A percentile compares a stretch with the other conserved stretches of the same genome.
These are phyloP conservation scores for Apium graveolens DNA, from an alignment of 129 eudicot species.

Conservation along the genomic window DNA sequence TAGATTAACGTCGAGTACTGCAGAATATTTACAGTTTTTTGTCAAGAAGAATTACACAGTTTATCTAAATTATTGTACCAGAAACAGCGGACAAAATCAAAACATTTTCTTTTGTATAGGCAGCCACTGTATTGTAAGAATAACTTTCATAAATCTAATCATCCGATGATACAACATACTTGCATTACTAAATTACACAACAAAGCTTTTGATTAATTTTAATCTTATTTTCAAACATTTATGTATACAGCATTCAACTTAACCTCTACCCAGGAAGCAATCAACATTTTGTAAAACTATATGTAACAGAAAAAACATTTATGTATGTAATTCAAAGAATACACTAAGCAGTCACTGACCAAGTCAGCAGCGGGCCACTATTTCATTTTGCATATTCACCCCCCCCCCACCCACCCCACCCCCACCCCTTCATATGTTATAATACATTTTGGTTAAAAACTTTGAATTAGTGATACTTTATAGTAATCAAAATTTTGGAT, in stretches of 20 bases:
- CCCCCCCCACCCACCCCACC: not conserved
- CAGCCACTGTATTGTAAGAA: not conserved
- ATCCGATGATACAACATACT: not conserved
- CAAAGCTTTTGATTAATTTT: not conserved
- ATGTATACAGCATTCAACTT: not conserved
- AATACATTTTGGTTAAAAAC: not conserved
- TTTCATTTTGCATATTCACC: too few species aligned
- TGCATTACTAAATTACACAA: not conserved
- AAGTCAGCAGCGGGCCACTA: not conserved
- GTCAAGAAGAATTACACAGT: not conserved
- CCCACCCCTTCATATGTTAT: not conserved
- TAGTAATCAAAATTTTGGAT: not conserved
- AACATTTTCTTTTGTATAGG: not conserved
- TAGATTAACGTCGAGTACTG: not conserved
- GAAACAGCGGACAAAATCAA: not conserved
- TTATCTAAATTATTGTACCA: not conserved
- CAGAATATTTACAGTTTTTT: not conserved
- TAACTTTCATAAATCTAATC: not conserved
- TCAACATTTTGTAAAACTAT: not conserved
- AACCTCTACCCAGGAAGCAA: not conserved
- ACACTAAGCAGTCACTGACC: not conserved
- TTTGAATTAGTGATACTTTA: not conserved
- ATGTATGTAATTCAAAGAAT: not conserved
- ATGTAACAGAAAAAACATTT: too few species aligned
- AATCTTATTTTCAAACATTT: not conserved